phyloP scores from a whole-genome alignment of 2,329 filamentous ascomycete genomes.

The Alternaria alternata region DNA sequence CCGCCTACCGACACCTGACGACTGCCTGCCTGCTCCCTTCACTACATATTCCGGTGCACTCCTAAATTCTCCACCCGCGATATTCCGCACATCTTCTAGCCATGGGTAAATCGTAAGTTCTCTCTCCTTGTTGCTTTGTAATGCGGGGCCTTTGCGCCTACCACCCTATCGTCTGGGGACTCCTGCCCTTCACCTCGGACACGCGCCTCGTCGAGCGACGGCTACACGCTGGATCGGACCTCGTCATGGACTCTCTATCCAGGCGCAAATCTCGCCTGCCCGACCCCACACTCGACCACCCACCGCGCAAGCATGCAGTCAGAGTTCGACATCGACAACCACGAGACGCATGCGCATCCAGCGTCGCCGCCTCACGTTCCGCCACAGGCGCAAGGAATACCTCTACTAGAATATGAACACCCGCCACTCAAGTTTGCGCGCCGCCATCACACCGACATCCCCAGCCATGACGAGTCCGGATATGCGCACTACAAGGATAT shows the following conservation, averaged over 20 bases:
- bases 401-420: constrained; percentile 33
- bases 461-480: constrained; percentile 33
- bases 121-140: constrained; percentile 23
- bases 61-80: constrained; percentile 6
- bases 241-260: constrained; percentile 18
- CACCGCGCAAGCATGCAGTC: constrained; percentile 21
- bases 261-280: constrained; percentile 5
- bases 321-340: constrained; percentile 8
- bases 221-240: constrained; percentile 3
- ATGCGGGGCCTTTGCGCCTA: constrained; percentile 19
- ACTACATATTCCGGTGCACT: constrained; percentile 17
- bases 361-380: constrained; percentile 22
- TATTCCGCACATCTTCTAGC: constrained; percentile 15
- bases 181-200: constrained; percentile 29
- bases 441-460: constrained; percentile 31
- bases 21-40: constrained; percentile 24
- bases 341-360: constrained; percentile 11
- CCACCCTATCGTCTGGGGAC: constrained; percentile 24
- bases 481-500: constrained; percentile 37
- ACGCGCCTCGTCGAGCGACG: constrained; percentile 12
- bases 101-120: constrained; percentile 55
- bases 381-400: constrained; percentile 27
- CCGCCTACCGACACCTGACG: constrained; percentile 18
- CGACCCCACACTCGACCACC: constrained; percentile 11
- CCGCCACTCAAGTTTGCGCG: constrained; percentile 45